Evolutionary conservation across 176 grass and related monocot genomes (phyloP).

Genomic region (Oryza punctata): DNA sequence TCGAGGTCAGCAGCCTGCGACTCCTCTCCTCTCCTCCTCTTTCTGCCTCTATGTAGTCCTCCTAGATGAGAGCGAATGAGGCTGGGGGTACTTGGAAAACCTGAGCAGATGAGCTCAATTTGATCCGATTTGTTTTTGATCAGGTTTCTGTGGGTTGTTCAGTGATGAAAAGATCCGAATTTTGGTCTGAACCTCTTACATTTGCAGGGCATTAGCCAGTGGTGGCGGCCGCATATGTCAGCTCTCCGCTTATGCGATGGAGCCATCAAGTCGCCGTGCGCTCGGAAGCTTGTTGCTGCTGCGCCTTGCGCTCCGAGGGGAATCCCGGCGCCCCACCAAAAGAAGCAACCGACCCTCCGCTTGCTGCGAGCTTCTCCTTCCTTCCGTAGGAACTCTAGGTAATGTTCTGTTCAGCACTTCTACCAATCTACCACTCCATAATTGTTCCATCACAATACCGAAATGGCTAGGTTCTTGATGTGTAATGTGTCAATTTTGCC

Average conservation of each 20-base stretch:
- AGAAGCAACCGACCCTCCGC: neutral
- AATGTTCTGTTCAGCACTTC: neutral
- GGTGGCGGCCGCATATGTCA: constrained; percentile 25
- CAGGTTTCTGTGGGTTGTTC: neutral
- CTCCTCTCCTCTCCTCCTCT: neutral
- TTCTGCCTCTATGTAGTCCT: neutral
- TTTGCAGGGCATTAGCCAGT: constrained; percentile 18
- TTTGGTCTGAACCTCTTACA: neutral
- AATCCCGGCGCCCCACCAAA: neutral
- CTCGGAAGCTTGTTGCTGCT: neutral
- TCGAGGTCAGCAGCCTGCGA: neutral
- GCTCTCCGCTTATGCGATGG: constrained; percentile 29
- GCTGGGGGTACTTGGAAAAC: neutral
- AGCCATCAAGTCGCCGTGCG: neutral
- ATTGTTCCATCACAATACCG: neutral
- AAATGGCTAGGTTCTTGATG: neutral
- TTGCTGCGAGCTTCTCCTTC: constrained; percentile 23
- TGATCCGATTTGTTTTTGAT: neutral
- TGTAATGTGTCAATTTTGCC: neutral
- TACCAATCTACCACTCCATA: neutral
- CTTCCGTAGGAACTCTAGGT: constrained; percentile 27
- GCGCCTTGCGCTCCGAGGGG: neutral
- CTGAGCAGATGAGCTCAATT: neutral
- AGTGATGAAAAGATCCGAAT: neutral
- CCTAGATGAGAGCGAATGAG: neutral